Base-by-base conservation (phyloP, 2,329 filamentous ascomycete genomes). In the Verticillium tricorpus region DNA sequence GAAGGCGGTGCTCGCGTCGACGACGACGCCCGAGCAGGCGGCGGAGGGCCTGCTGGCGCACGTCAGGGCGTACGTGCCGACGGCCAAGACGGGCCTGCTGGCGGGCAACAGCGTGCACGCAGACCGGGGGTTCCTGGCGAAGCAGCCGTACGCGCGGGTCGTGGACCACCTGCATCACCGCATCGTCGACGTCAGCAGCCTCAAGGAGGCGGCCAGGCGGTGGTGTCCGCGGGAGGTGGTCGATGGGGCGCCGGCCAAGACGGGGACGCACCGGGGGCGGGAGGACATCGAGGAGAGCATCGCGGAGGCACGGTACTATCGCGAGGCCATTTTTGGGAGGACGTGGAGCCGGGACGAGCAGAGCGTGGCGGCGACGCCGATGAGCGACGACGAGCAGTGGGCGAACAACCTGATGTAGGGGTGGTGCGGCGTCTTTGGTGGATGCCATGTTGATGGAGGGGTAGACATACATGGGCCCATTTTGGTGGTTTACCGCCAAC, bases 261-360 rank as follows among this genome's bases (percentile, higher is more conserved):
- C 84, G 72, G 86, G 85, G 40, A 78, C 88, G 59, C 95, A 99
- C 78, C 86, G 94, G 75, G 95, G 95, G 0, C 87, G 85, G 69
- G 87, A 92, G 61, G 95, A 99, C 75, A 97, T 99, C 62, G 75
- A 97, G 64, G 95, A 99, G 79, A 98, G 94, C 76, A 97, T 99
- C 65, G 89, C 85, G 61, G 95, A 99, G 79, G 94, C 94, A 60
- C 86, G 80, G 69, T 97, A 90, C 73, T 98, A 97, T 75, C 86
- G 85, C 69, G 80, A 89, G 63, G 79, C 78, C 19, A 84, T 96
- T 61, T 96, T 96, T 73, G 67, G 70, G 66, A 66, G 70, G 63
- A 70, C 67, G 63, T 72, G 65, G 64, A 61, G 37, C 40, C 31
- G 56, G 32, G 62, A 57, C 1, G 45, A 54, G 32, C 61, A 35